Base-by-base conservation (phyloP, 2,329 filamentous ascomycete genomes). In the Colletotrichum melonis region DNA sequence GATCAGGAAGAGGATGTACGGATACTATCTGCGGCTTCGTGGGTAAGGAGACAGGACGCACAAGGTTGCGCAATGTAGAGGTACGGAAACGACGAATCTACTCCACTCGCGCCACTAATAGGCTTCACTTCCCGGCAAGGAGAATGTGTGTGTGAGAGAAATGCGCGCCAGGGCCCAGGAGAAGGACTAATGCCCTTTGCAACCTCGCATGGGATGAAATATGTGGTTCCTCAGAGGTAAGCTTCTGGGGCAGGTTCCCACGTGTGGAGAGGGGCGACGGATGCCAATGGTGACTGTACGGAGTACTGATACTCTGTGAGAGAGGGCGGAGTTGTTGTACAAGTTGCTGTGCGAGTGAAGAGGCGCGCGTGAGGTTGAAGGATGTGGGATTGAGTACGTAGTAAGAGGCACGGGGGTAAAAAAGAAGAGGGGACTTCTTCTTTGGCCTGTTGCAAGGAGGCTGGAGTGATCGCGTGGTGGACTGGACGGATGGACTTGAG, bases 171-270 rank as follows among this genome's bases (percentile, higher is more conserved):
- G 38, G 5, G 14, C 7, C 52, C 52, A 28, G 42, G 42, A 19
- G 42, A 49, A 49, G 42, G 42, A 49, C 42, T 49, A 49, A 49
- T 42, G 19, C 42, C 42, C 42, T 42, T 26, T 28, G 24, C 58
- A 28, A 60, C 58, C 11, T 24, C 30, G 57, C 52, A 69, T 63
- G 57, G 46, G 19, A 38, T 54, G 35, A 49, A 49, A 8, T 49
- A 38, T 62, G 59, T 55, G 66, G 66, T 73, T 62, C 66, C 60
- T 57, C 46, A 46, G 28, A 70, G 66, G 70, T 73, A 73, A 69
- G 70, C 70, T 73, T 73, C 59, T 73, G 60, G 70, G 59, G 30
- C 46, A 30, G 28, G 70, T 73, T 73, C 60, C 55, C 55, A 69
- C 60, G 46, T 62, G 60, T 69, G 55, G 67, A 60, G 42, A 57